Percentiles rank a stretch among this genome's conserved stretches.
Conservation (phyloP, 345 rosid genomes). For the Acer campestre region DNA sequence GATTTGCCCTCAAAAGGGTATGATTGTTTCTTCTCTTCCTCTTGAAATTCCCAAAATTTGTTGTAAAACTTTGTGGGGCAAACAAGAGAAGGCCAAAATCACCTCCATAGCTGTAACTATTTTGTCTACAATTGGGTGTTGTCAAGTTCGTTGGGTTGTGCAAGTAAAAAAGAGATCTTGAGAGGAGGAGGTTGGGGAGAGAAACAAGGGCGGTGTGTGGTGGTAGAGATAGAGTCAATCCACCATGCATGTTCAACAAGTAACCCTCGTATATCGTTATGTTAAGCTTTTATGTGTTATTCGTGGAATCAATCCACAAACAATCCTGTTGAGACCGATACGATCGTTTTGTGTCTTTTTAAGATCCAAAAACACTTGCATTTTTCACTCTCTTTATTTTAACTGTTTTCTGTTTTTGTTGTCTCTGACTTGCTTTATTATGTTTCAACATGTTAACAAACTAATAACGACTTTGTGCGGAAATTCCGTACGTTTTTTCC, state of each 20-base stretch:
- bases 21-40: conserved; percentile 36
- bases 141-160: conserved; percentile 31
- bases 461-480: too few relatives aligned
- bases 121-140: conserved; percentile 32
- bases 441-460: neutral
- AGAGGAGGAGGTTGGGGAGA: conserved; percentile 37
- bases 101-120: conserved; percentile 26
- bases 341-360: neutral
- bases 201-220: conserved; percentile 29
- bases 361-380: neutral
- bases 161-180: conserved; percentile 37
- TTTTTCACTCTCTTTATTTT: neutral
- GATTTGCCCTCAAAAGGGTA: conserved; percentile 48
- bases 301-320: neutral
- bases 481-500: too few relatives aligned
- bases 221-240: conserved; percentile 25
- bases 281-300: neutral
- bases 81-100: conserved; percentile 21
- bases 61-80: conserved; percentile 17
- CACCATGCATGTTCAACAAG: conserved; percentile 32
- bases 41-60: conserved; percentile 27
- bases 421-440: neutral
- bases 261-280: neutral
- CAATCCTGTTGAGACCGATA: neutral
- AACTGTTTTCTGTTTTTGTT: neutral